Conservation (phyloP, 2,329 filamentous ascomycete species). For the Drechslerella stenobrocha region DNA sequence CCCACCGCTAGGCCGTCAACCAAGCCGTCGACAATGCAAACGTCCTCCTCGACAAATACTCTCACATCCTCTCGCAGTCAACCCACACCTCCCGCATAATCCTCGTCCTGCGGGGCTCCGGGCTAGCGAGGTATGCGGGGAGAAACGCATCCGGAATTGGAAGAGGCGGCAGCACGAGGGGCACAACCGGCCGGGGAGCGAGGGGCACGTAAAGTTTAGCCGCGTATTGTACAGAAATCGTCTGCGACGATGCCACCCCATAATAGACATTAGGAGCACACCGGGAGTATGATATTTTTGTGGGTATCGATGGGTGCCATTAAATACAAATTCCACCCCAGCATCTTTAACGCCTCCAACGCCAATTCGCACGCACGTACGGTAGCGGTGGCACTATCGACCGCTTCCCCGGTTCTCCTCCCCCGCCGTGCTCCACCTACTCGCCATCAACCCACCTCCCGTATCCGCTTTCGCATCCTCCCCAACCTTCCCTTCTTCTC, state of each 20-base stretch:
- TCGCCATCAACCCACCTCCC: conserved; percentile 14
- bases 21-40: conserved; percentile 67
- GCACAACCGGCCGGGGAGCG: conserved; percentile 50
- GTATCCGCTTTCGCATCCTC: conserved; percentile 8
- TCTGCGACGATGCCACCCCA: conserved; percentile 9
- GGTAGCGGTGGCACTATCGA: too few relatives aligned
- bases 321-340: too few relatives aligned
- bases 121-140: conserved; percentile 42
- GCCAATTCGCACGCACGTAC: too few relatives aligned
- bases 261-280: conserved; percentile 20
- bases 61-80: conserved; percentile 90
- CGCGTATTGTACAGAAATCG: conserved; percentile 6
- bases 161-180: conserved; percentile 58
- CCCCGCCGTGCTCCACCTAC: conserved; percentile 30
- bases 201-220: conserved; percentile 15
- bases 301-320: too few relatives aligned
- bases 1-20: conserved; percentile 46
- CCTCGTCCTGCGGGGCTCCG: conserved; percentile 57
- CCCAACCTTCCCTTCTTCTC: neutral
- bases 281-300: conserved; percentile 18
- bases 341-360: too few relatives aligned
- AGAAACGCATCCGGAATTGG: conserved; percentile 35
- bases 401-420: conserved; percentile 18
- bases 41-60: conserved; percentile 90
- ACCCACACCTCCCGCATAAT: conserved; percentile 95